Base-by-base conservation (phyloP, 345 rosid genomes). In the Hibiscus tridactylites region DNA sequence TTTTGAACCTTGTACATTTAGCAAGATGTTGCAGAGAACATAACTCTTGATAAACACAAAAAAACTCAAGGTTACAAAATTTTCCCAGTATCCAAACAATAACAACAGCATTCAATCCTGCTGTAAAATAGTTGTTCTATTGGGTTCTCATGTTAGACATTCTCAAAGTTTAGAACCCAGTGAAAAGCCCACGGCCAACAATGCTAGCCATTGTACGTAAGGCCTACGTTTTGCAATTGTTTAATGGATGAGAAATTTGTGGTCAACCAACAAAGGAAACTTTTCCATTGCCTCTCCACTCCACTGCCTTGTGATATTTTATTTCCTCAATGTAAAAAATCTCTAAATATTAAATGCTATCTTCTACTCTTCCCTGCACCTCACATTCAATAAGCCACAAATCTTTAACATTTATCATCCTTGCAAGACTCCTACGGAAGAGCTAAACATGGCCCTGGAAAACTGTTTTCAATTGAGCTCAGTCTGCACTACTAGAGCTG, bases 401-500 rank as follows among this genome's bases (percentile, higher is more conserved):
- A 39, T 19, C 19, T 53, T 54, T 8, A 54, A 19, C 59, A 54
- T 50, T 54, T 17, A 54, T 19, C 59, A 54, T 54, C 59, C 59
- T 17, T 54, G 4, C 26, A 53, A 53, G 58, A n/a, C 58, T 53
- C 10, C 3, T 0, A 53, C 10, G 58, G 24, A 52, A 52, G 21
- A 52, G 57, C 58, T n/a, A 6, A 6, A 53, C 11, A 53, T 53
- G 58, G 58, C 58, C 21, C 24, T 53, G 58, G 58, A 54, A 54
- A 54, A 54, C 59, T 54, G 59, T 58, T 76, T 88, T 68, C 88
- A 79, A 50, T 60, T 83, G 63, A 77, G 81, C 74, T 54, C 82
- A 58, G 73, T 78, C 47, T 73, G 73, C 26, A 70, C 37, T 21
- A 6, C 79, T 6, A 75, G 84, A 74, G 77, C 82, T 61, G 79